Percentiles rank a stretch among this genome's conserved stretches.
Conservation (phyloP, 75 land plant genomes). For the Pseudotsuga menziesii region DNA sequence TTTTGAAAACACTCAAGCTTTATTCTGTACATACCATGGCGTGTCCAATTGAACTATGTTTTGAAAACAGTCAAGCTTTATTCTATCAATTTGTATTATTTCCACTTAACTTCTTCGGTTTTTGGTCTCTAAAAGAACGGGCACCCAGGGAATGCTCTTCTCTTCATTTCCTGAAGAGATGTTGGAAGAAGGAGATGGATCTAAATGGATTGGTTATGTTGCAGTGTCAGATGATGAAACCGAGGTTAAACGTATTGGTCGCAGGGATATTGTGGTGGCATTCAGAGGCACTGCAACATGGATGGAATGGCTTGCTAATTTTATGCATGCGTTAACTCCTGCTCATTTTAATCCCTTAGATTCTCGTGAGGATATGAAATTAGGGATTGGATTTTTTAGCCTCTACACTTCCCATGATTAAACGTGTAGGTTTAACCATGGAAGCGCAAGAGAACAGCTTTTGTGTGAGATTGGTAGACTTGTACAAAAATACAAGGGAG, state of each 20-base stretch:
- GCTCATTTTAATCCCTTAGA: constrained; percentile 38
- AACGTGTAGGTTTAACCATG: constrained; percentile 26
- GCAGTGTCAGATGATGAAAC: not conserved
- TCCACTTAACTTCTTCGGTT: too few species aligned
- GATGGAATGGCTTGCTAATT: constrained; percentile 45
- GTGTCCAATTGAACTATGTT: too few species aligned
- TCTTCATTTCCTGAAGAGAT: too few species aligned
- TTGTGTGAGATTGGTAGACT: constrained; percentile 35
- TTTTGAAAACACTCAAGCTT: too few species aligned
- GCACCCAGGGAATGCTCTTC: too few species aligned
- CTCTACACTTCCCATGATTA: constrained; percentile 56
- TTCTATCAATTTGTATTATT: too few species aligned
- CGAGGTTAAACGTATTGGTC: constrained; percentile 35
- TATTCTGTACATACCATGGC: too few species aligned
- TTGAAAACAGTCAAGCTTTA: too few species aligned
- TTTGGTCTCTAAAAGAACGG: too few species aligned
- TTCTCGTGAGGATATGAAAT: constrained; percentile 40
- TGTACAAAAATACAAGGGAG: constrained; percentile 30
- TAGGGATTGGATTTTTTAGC: constrained; percentile 27
- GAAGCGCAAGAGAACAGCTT: constrained; percentile 48
- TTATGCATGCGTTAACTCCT: constrained; percentile 48
- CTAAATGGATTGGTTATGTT: too few species aligned
- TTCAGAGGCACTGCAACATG: constrained; percentile 74
- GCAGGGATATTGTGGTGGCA: constrained; percentile 44
- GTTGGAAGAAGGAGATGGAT: too few species aligned